These are phyloP conservation scores for Coemansia sp. DNA, from an alignment of 192 early-diverging fungal species.

Conservation along the genomic window DNA sequence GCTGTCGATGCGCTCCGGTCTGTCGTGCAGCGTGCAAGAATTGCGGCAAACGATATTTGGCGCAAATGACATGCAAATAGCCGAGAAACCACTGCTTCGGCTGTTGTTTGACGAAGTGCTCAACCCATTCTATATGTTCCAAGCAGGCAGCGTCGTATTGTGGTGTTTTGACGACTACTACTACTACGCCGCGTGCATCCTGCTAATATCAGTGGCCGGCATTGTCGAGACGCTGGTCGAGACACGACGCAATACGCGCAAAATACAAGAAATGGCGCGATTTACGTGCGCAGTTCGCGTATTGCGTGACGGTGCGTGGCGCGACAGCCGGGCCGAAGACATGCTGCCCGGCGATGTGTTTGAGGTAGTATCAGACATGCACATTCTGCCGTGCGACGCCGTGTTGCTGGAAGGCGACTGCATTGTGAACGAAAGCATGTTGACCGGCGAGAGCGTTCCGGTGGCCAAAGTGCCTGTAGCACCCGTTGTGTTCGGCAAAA, in stretches of 20 bases:
- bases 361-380: slow-evolving; percentile 68
- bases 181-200: slow-evolving; percentile 92
- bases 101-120: slow-evolving; percentile 73
- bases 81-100: slow-evolving; percentile 61
- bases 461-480: slow-evolving; percentile 87
- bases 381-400: slow-evolving; percentile 86
- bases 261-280: slow-evolving; percentile 83
- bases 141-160: slow-evolving; percentile 70
- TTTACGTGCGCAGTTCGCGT: slow-evolving; percentile 80
- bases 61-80: slow-evolving; percentile 69
- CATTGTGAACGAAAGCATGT: slow-evolving; percentile 97
- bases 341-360: slow-evolving; percentile 95
- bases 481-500: slow-evolving; percentile 65
- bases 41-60: slow-evolving; percentile 72
- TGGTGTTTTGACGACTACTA: slow-evolving; percentile 93
- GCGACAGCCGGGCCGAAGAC: slow-evolving; percentile 63
- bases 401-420: slow-evolving; percentile 91
- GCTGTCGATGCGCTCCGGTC: slow-evolving; percentile 48
- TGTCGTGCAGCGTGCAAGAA: slow-evolving; percentile 54
- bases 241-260: slow-evolving; percentile 66
- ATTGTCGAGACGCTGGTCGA: slow-evolving; percentile 76
- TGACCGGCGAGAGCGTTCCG: slow-evolving; percentile 95
- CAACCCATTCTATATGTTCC: slow-evolving; percentile 83
- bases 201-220: slow-evolving; percentile 80
- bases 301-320: slow-evolving; percentile 63